Conservation (phyloP, 2,329 filamentous ascomycete genomes). For the Claviceps citrina region DNA sequence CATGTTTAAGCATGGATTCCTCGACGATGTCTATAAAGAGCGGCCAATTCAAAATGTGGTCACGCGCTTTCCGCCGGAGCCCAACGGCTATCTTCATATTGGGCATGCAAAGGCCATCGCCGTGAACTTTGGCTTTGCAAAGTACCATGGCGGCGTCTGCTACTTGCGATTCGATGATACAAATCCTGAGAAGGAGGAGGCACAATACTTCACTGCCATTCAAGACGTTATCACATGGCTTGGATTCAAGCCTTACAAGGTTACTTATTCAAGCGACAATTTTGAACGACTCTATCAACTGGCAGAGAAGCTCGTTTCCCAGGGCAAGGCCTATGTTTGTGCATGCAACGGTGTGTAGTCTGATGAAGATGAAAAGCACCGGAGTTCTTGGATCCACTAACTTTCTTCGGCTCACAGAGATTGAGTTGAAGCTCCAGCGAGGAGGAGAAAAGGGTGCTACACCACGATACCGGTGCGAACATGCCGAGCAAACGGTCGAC, state of each 20-base stretch:
- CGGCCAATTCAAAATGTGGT: conserved; percentile 45
- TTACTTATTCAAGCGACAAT: conserved; percentile 78
- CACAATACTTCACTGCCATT: conserved; percentile 79
- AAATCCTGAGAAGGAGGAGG: conserved; percentile 85
- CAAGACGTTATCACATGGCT: conserved; percentile 79
- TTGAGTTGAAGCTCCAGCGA: conserved; percentile 73
- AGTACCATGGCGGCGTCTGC: conserved; percentile 52
- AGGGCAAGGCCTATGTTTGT: conserved; percentile 63
- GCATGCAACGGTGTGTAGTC: conserved; percentile 55
- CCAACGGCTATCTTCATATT: conserved; percentile 87
- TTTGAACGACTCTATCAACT: conserved; percentile 72
- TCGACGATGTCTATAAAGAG: conserved; percentile 56
- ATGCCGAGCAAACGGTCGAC: conserved; percentile 60
- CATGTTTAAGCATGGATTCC: conserved; percentile 71
- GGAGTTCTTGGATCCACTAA: not conserved
- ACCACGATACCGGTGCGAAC: conserved; percentile 63
- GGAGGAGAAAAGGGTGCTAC: conserved; percentile 57
- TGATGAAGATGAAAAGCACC: not conserved
- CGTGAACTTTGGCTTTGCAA: conserved; percentile 90
- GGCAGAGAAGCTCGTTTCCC: conserved; percentile 63
- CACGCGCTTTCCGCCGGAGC: conserved; percentile 70
- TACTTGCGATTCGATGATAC: conserved; percentile 67
- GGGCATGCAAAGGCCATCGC: conserved; percentile 92
- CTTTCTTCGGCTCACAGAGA: conserved; percentile 26
- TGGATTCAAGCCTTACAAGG: conserved; percentile 30